phyloP scores from a whole-genome alignment of 2,329 filamentous ascomycete species.

The Drechslerella stenobrocha region DNA sequence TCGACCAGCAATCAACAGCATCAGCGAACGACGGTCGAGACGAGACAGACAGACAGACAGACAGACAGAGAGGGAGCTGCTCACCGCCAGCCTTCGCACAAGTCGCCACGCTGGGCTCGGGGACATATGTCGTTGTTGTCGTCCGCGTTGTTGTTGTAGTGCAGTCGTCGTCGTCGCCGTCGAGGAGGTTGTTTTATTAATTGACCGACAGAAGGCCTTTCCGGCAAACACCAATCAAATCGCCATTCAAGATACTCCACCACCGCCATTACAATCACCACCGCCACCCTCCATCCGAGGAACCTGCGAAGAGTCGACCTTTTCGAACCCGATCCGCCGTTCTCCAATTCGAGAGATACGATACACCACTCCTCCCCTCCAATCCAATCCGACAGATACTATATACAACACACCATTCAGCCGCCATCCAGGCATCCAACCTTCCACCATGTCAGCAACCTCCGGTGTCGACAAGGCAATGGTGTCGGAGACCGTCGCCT shows the following conservation, averaged over 20 bases:
- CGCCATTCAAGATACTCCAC: background rate
- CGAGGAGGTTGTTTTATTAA: too few relatives aligned
- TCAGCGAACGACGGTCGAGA: slow-evolving; percentile 28
- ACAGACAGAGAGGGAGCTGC: slow-evolving; percentile 18
- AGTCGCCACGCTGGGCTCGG: slow-evolving; percentile 16
- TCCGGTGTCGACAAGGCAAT: slow-evolving; percentile 36
- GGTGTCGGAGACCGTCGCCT: slow-evolving; percentile 47
- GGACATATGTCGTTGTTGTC: slow-evolving; percentile 14
- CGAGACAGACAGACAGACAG: slow-evolving; percentile 21
- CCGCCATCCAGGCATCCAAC: background rate
- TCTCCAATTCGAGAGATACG: too few relatives aligned
- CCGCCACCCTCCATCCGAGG: slow-evolving; percentile 5
- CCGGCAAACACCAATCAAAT: background rate
- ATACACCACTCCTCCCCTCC: too few relatives aligned
- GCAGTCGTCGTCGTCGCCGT: too few relatives aligned
- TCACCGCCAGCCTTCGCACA: slow-evolving; percentile 12
- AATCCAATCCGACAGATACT: too few relatives aligned
- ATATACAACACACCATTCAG: too few relatives aligned
- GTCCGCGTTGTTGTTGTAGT: too few relatives aligned
- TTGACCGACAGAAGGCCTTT: slow-evolving; percentile 27
- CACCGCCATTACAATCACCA: background rate
- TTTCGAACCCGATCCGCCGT: slow-evolving; percentile 19
- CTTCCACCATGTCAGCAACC: slow-evolving; percentile 21
- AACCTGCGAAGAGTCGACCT: slow-evolving; percentile 42
- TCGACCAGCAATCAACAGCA: slow-evolving; percentile 25